These are phyloP conservation scores for Paecilomyces fulvus DNA, from an alignment of 2,329 filamentous ascomycete genomes.

Conservation along the genomic window DNA sequence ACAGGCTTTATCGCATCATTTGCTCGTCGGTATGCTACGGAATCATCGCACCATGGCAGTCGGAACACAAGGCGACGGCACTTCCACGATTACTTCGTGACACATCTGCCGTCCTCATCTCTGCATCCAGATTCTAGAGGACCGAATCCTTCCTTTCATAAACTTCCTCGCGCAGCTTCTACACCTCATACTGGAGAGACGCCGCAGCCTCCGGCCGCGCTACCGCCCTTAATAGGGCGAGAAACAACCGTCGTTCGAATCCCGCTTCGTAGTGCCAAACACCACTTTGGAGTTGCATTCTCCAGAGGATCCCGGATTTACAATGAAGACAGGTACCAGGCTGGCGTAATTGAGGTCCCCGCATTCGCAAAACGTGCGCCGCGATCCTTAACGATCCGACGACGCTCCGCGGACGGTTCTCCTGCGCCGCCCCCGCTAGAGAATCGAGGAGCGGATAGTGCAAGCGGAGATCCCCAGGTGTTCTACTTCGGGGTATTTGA, in stretches of 20 bases:
- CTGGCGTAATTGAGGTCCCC: slow-evolving; percentile 85
- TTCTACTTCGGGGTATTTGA: slow-evolving; percentile 98
- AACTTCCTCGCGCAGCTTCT: slow-evolving; percentile 76
- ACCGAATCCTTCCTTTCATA: slow-evolving; percentile 61
- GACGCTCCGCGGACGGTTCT: slow-evolving; percentile 19
- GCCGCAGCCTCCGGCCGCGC: slow-evolving; percentile 46
- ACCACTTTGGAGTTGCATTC: slow-evolving; percentile 79
- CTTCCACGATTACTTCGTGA: slow-evolving; percentile 97
- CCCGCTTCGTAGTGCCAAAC: slow-evolving; percentile 84
- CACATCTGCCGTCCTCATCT: slow-evolving; percentile 86
- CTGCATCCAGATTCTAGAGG: slow-evolving; percentile 75
- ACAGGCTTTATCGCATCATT: slow-evolving; percentile 29
- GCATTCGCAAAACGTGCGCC: slow-evolving; percentile 83
- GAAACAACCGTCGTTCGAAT: slow-evolving; percentile 94
- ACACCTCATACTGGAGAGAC: slow-evolving; percentile 59
- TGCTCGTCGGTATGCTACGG: slow-evolving; percentile 18
- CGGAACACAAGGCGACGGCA: slow-evolving; percentile 32
- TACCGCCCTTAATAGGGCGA: slow-evolving; percentile 56
- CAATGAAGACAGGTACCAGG: slow-evolving; percentile 92
- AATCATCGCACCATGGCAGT: slow-evolving; percentile 7
- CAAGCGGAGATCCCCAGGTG: slow-evolving; percentile 83
- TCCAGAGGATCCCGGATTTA: slow-evolving; percentile 75
- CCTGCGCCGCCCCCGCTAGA: slow-evolving; percentile 37
- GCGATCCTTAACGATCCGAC: slow-evolving; percentile 46
- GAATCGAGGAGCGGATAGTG: slow-evolving; percentile 61